phyloP scores from a whole-genome alignment of 345 rosid genomes.

The Hypericum androsaemum region DNA sequence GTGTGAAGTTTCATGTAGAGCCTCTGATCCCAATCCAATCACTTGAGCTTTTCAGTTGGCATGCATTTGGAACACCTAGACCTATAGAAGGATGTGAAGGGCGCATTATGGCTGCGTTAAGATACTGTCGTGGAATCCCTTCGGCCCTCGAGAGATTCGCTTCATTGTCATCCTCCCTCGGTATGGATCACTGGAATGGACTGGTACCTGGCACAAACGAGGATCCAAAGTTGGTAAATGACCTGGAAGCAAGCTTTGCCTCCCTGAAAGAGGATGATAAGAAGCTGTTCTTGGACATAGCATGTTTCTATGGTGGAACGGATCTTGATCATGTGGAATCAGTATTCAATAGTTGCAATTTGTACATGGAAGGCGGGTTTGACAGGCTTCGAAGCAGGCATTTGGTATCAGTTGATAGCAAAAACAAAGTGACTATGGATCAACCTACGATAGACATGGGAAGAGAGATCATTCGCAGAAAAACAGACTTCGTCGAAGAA shows the following conservation, averaged over 20 bases:
- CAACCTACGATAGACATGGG: constrained; percentile 6
- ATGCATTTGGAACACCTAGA: too few relatives aligned
- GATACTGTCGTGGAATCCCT: too few relatives aligned
- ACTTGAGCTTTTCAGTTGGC: too few relatives aligned
- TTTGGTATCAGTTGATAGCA: background rate
- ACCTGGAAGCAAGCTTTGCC: constrained; percentile 9
- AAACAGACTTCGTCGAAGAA: background rate
- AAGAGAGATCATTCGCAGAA: background rate
- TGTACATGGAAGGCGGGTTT: background rate
- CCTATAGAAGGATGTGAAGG: too few relatives aligned
- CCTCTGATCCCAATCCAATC: too few relatives aligned
- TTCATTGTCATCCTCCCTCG: too few relatives aligned
- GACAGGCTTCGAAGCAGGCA: background rate
- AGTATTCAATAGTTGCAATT: background rate
- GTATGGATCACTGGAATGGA: too few relatives aligned
- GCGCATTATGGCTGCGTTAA: too few relatives aligned
- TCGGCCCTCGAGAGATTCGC: too few relatives aligned
- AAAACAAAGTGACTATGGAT: constrained; percentile 4
- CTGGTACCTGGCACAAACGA: too few relatives aligned
- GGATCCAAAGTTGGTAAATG: background rate
- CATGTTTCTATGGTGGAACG: constrained; percentile 9
- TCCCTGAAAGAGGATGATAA: background rate
- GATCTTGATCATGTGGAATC: background rate
- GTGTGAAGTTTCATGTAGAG: too few relatives aligned
- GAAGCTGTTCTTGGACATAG: constrained; percentile 10